Conservation (phyloP, 495 filamentous ascomycete genomes). For the Acidomyces sp. region DNA sequence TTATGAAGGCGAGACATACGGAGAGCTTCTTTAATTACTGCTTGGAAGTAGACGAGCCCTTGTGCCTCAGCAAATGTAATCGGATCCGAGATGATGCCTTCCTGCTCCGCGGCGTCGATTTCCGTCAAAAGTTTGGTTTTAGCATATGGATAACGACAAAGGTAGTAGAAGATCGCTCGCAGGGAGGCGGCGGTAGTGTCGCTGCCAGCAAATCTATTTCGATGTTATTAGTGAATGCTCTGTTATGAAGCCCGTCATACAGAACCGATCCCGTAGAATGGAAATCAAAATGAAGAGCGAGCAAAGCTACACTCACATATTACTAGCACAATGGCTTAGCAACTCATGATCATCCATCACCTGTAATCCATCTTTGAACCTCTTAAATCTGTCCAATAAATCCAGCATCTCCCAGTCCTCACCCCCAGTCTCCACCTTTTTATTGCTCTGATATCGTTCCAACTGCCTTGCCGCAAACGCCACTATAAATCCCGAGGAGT, state of each 20-base stretch:
- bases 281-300: too few relatives aligned
- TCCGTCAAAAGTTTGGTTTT: conserved; percentile 37
- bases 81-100: conserved; percentile 32
- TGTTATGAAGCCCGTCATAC: too few relatives aligned
- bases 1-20: too few relatives aligned
- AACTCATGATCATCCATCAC: conserved; percentile 11
- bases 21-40: conserved; percentile 23
- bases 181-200: conserved; percentile 54
- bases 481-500: conserved; percentile 9
- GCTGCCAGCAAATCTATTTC: conserved; percentile 33
- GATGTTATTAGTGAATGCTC: too few relatives aligned
- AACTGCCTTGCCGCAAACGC: conserved; percentile 8
- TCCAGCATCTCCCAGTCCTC: conserved; percentile 10
- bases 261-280: too few relatives aligned
- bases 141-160: conserved; percentile 40
- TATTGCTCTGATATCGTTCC: conserved; percentile 10
- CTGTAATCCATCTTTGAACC: conserved; percentile 8
- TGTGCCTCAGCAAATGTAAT: conserved; percentile 12
- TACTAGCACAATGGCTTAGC: conserved; percentile 6
- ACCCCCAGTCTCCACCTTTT: conserved; percentile 3
- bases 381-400: conserved; percentile 11
- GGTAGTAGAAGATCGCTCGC: conserved; percentile 50
- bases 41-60: conserved; percentile 21
- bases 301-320: conserved; percentile 9
- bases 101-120: conserved; percentile 38